Evolutionary conservation across 2,329 filamentous ascomycete species (phyloP), one percentile per base, ranked within the genome.

Genomic region (Ascocoryne sarcoides): DNA sequence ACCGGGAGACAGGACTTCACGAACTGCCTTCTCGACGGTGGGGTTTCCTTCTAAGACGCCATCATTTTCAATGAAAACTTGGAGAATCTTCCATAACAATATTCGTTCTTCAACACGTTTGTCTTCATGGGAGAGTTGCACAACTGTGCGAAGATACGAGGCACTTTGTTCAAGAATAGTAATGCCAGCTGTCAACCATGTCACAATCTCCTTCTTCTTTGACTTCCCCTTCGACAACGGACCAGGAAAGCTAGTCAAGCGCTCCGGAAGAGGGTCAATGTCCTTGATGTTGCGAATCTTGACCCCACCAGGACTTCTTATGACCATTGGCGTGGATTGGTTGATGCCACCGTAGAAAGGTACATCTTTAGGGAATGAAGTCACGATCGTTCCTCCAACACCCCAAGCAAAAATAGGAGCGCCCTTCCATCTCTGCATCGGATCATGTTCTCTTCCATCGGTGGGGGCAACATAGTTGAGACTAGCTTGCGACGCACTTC

Each of bases 131-230:
- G 70, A 73, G 14, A 72, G 58, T 21, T 68, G 70, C 21, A 65
- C 68, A 57, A 62, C 66, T 43, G 71, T 70, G 12, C 64, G 65
- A 21, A 59, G 41, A 42, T 58, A 53, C 2, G 49, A 45, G 18
- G 49, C 48, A 39, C 63, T 70, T 53, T 69, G 74, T 57, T 93
- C 85, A 26, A 95, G 64, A 1, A 67, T 66, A 28, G 85, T 80
- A 41, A 96, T 90, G 38, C 82, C 86, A 44, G 73, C 68, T 4
- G 71, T 75, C 32, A 98, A 69, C 92, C 93, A 98, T 2, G 76
- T 63, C 32, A 89, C 53, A 0, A 87, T 75, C 40, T 98, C 90
- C 66, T 96, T 98, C 70, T 98, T 98, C 70, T 95, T 96, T 1
- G 81, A 79, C 59, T 95, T 96, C 30, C 79, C 75, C 61, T 83